Base-by-base conservation (phyloP, 2,329 filamentous ascomycete species). In the Fusarium pseudograminearum region DNA sequence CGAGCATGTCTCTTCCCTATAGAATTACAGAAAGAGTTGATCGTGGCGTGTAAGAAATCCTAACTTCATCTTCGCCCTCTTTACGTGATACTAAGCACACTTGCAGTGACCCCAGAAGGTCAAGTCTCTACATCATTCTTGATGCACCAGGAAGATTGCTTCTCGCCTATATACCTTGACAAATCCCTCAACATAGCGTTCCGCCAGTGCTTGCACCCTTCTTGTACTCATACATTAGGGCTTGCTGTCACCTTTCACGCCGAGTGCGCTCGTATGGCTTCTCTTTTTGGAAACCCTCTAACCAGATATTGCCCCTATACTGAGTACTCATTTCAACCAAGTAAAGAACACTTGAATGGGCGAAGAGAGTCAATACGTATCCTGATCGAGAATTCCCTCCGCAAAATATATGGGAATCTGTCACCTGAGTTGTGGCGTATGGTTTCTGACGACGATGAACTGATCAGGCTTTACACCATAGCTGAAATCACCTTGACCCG, bases 371-470 rank as follows among this genome's bases (percentile, higher is more conserved):
- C 10, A 9, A 10, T 68, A 12, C 53, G 33, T 1, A 4, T 18
- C 3, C 34, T 45, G 1, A 26, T 70, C 18, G 54, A 54, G 4
- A 1, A 9, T 8, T 11, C 51, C 0, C 51, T 69, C 5, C 11
- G 3, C 2, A 30, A 7, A 12, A 14, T 12, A 24, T 33, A 46
- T 12, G 51, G 55, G 2, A 63, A 46, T 5, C n/a, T 68, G 3
- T 48, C 63, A 6, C 24, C 34, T 11, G 67, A 68, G 28, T 34
- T 70, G 3, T 68, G 62, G 58, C 40, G 9, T 3, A 51, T 57
- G 0, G 26, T 70, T 7, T 46, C 67, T 0, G 24, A 50, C 1
- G 28, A 70, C 3, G 41, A 65, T 11, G 41, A 48, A 2, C 15
- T 68, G 10, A 47, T 61, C 4, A 44, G 22, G 11, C 38, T 60